Conservation (phyloP, 306 rosid genomes). For the Styphnolobium japonicum region DNA sequence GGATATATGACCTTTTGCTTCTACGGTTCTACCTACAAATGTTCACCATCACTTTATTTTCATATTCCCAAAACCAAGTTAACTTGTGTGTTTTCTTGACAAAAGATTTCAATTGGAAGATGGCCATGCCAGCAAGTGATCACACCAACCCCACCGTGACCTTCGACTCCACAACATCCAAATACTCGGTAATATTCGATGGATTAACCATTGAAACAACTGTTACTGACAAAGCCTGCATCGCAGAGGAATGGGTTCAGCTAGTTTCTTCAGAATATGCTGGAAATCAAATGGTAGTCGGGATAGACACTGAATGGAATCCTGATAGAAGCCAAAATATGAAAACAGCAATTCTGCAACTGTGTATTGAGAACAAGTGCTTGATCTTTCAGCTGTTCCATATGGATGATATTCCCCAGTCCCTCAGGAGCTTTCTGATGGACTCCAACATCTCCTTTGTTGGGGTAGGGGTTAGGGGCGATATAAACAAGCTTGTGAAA, state of each 20-base stretch:
- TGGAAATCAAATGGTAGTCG: background rate
- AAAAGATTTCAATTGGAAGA: background rate
- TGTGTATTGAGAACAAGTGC: slow-evolving; percentile 28
- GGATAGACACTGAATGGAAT: slow-evolving; percentile 36
- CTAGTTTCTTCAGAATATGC: background rate
- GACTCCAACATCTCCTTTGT: background rate
- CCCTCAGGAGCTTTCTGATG: background rate
- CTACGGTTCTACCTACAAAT: background rate
- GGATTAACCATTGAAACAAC: slow-evolving; percentile 25
- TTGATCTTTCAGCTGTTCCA: slow-evolving; percentile 5
- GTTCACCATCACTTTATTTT: background rate
- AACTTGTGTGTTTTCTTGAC: background rate
- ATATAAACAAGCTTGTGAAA: background rate
- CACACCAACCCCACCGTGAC: background rate
- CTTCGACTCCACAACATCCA: background rate
- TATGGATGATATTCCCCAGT: background rate
- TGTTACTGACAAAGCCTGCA: background rate
- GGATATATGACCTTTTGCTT: background rate
- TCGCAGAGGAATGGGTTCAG: slow-evolving; percentile 18
- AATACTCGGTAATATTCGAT: background rate
- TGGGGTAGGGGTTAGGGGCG: slow-evolving; percentile 22
- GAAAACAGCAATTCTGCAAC: slow-evolving; percentile 13
- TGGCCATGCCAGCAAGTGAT: background rate
- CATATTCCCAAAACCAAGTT: background rate
- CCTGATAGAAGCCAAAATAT: background rate